A percentile compares a stretch with the other conserved stretches of the same genome.
Conservation (phyloP, 306 rosid genomes). For the Cicer bijugum region DNA sequence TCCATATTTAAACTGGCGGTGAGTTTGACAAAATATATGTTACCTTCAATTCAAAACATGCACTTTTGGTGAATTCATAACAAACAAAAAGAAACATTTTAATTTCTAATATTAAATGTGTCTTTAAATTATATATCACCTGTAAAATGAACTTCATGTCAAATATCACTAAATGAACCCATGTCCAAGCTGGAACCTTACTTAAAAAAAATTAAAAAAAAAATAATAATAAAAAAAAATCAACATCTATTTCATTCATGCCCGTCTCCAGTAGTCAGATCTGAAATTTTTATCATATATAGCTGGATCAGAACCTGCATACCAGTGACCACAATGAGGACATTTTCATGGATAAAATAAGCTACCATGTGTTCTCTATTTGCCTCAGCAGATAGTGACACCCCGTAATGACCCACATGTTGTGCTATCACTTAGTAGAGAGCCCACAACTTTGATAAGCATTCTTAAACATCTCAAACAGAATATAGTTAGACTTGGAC, state of each 20-base stretch:
- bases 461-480: slow-evolving; percentile 4
- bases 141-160: neutral
- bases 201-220: neutral
- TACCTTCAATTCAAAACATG: too few species aligned
- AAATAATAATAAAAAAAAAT: neutral
- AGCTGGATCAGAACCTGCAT: neutral
- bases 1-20: too few species aligned
- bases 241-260: neutral
- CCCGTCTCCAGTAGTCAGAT: slow-evolving; percentile 1
- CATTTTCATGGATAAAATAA: neutral
- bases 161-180: neutral
- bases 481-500: neutral
- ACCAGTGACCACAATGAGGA: neutral
- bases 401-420: neutral
- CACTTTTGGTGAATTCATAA: too few species aligned
- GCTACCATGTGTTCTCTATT: neutral
- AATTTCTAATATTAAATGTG: too few species aligned
- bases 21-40: too few species aligned
- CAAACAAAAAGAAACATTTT: too few species aligned
- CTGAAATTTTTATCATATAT: neutral
- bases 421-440: neutral
- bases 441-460: slow-evolving; percentile 4
- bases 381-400: neutral
- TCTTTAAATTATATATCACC: too few species aligned
- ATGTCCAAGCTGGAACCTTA: neutral